Base-by-base conservation (phyloP, 129 eudicot genomes). In the Oenanthe sinensis region DNA sequence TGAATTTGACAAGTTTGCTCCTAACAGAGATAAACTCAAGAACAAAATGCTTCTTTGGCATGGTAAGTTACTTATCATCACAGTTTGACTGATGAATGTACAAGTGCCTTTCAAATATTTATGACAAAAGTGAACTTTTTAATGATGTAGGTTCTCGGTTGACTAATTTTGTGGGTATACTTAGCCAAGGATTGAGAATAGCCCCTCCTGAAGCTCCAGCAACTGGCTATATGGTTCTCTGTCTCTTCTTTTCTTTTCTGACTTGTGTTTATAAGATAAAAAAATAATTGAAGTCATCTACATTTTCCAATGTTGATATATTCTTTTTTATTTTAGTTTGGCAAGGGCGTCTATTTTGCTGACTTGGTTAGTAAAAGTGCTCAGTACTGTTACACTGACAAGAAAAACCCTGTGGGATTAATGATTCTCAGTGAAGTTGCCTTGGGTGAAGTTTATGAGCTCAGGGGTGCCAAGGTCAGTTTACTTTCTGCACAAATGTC, bases 191-290 rank as follows among this genome's bases (percentile, higher is more conserved):
- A 60, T 85, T 96, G 76, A 82, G 97, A 79, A 89, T 96, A 75
- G 99, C 99, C 75, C 99, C 99, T 79, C 97, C 99, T 46, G 99
- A 96, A 86, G 99, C 97, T 79, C 99, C 99, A 4, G 91, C 97
- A 80, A 96, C 99, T 19, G 99, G 99, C 71, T 96, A 92, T 80
- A 96, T 92, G 99, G 99, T 91, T 82, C 77, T 43, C 79, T 81
- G 65, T 55, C 74, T 48, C 44, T 75, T 68, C 71, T 48, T 28
- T 30, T 43, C 26, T 65, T 43, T 71, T 17, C 19, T 40, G n/a
- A 24, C 26, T 24, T 44, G 69, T 36, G 58, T 44, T 39, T 39
- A 22, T 14, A 73, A n/a, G 49, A 40, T 43, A n/a, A 10, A 15
- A 22, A n/a, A 3, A 19, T 58, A 19, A 52, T 63, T 44, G 16